These are phyloP conservation scores for Castanea mollissima DNA, from an alignment of 306 rosid species.

Conservation along the genomic window DNA sequence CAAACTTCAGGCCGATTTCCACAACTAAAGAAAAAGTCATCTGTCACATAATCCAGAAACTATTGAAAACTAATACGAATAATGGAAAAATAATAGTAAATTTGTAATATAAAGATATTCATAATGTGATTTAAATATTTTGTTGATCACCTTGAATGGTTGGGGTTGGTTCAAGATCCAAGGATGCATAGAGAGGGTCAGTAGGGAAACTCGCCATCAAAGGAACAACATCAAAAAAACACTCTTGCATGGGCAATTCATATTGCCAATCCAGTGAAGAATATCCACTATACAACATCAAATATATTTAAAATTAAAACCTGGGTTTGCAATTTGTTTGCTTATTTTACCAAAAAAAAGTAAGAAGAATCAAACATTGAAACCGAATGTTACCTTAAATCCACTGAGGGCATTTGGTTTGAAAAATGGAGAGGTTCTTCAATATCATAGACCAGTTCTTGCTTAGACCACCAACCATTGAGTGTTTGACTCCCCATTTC, in stretches of 20 bases:
- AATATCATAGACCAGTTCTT: constrained; percentile 6
- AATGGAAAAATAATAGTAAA: background rate
- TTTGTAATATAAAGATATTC: background rate
- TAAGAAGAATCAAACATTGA: background rate
- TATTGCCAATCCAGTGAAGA: constrained; percentile 31
- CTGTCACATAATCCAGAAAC: constrained; percentile 28
- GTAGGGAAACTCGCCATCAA: constrained; percentile 14
- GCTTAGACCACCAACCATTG: constrained; percentile 15
- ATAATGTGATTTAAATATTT: background rate
- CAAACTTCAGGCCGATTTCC: constrained; percentile 17
- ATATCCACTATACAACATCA: constrained; percentile 6
- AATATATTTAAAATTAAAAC: background rate
- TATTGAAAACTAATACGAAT: background rate
- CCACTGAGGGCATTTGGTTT: constrained; percentile 23
- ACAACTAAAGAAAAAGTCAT: constrained; percentile 18
- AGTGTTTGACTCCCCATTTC: constrained; percentile 24
- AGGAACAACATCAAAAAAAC: constrained; percentile 28
- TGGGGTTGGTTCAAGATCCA: constrained; percentile 32
- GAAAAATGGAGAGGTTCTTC: constrained; percentile 35
- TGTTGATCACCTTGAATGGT: constrained; percentile 31
- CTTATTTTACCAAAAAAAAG: background rate
- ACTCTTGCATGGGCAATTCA: constrained; percentile 28
- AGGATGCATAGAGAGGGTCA: constrained; percentile 25
- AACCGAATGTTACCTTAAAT: constrained; percentile 28
- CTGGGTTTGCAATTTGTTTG: background rate